Evolutionary conservation across 495 filamentous ascomycete species (phyloP), one percentile per base, ranked within the genome.

Genomic region (Trichoderma gamsii): DNA sequence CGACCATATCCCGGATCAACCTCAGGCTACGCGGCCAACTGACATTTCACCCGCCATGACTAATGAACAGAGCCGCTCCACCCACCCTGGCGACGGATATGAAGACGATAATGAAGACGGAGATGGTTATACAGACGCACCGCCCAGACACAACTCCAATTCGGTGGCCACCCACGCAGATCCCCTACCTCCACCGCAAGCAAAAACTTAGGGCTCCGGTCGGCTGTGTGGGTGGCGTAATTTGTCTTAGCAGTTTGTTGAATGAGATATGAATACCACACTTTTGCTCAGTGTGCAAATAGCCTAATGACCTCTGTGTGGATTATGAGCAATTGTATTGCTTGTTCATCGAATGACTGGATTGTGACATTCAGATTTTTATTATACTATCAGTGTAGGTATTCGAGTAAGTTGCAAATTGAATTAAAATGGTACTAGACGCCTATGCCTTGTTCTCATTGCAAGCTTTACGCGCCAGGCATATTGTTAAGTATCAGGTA

Each of bases 41-140:
- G 65, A 61, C 6, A 18, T 18, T 29, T 32, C 56, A 3, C 27
- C 56, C 25, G 41, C 43, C 21, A 11, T 46, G 21, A 13, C 16
- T 51, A 32, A 49, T 15, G 65, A 29, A 32, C 65, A 16, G 23
- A 18, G 21, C 8, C 65, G 27, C 23, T 51, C 65, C 6, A 51
- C 65, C n/a, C 65, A 66, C 4, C 52, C 65, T 18, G 43, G 51
- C 13, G 43, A 66, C 21, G 65, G 44, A 43, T 44, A 66, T 51
- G 65, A 51, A 41, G 65, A 49, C 18, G 65, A 66, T 5, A 35
- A 51, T 52, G 65, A 41, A n/a, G 65, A 66, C 3, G 12, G 11
- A n/a, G 65, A 66, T n/a, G 12, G 11, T 32, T 43, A 43, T 46
- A 44, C 49, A 52, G 49, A 52, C n/a, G 49, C 49, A 23, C 49